phyloP scores from a whole-genome alignment of 192 early-diverging fungal genomes.

The Pilobolus umbonatus region DNA sequence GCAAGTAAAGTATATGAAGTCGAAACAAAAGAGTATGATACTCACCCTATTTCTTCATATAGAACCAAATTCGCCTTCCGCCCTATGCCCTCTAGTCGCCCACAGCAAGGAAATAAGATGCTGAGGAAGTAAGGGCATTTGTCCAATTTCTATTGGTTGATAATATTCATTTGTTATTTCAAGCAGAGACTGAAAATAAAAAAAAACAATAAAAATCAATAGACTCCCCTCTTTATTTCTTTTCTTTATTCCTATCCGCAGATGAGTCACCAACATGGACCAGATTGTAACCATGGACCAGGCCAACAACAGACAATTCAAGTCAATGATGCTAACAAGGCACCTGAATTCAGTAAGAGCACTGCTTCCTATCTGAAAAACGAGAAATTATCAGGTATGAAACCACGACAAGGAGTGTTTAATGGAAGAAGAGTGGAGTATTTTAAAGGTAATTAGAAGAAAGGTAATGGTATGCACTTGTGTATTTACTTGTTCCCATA shows the following conservation, averaged over 20 bases:
- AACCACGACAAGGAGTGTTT: slow-evolving; percentile 78
- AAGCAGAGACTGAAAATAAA: background rate
- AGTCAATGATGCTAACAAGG: slow-evolving; percentile 27
- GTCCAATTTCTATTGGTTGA: slow-evolving; percentile 11
- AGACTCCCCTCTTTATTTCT: background rate
- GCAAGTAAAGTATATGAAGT: slow-evolving; percentile 43
- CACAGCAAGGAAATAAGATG: slow-evolving; percentile 2
- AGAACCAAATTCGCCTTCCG: slow-evolving; percentile 69
- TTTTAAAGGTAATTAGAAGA: slow-evolving; percentile 68
- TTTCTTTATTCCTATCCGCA: background rate
- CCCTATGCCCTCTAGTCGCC: slow-evolving; percentile 20
- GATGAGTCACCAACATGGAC: slow-evolving; percentile 25
- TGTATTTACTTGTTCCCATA: slow-evolving; percentile 5
- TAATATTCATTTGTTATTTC: background rate
- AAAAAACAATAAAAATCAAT: background rate
- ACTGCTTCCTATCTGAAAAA: slow-evolving; percentile 74
- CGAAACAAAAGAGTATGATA: background rate
- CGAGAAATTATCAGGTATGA: slow-evolving; percentile 64
- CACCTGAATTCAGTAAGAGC: slow-evolving; percentile 22
- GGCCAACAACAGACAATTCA: slow-evolving; percentile 10
- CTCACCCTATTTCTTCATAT: slow-evolving; percentile 11
- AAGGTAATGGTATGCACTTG: background rate
- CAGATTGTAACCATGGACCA: background rate
- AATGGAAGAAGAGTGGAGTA: slow-evolving; percentile 89
- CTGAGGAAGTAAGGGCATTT: background rate